Evolutionary conservation across 179 eudicot species (phyloP), one percentile per base, ranked within the genome.

Genomic region (Carnegiea gigantea): DNA sequence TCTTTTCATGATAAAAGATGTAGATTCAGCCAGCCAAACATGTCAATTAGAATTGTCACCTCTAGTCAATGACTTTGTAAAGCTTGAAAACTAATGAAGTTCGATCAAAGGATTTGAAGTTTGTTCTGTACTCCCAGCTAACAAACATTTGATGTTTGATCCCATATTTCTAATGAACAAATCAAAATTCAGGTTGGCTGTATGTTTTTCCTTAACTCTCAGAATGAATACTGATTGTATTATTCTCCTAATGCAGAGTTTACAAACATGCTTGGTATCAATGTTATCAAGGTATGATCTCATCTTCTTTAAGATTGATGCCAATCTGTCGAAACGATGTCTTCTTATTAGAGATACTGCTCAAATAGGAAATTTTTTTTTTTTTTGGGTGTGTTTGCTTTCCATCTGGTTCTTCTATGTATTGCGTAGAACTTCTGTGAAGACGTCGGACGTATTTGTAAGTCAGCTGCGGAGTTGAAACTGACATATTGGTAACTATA

Each of bases 191-290:
- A 62, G 68, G n/a, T 7, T 62, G 68, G 18, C 68, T 62, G 68
- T 1, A 62, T 62, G 28, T 62, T 62, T 54, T 62, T 62, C 68
- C 33, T 46, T 83, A 5, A 36, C 76, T 75, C 12, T 72, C 59
- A 43, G 46, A 62, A 23, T 59, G 48, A 74, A 68, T 48, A 9
- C 83, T 86, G 68, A 23, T 85, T 28, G 44, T 67, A 26, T 57
- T 60, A 64, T 36, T 30, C 65, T 81, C 80, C 46, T 54, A 79
- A 59, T 83, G 79, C 97, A 96, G 99, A 98, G 99, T 75, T 84
- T 96, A 87, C 98, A 94, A 86, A 96, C 97, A 70, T 96, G 99
- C 87, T 89, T 93, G 89, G 97, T 94, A 79, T 88, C 99, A 71
- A 83, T 94, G 74, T 82, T 94, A 79, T 92, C 97, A 81, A 92